Evolutionary conservation across 352 stramenopile species (phyloP).

Genomic region (Globisporangium camurandrum): DNA sequence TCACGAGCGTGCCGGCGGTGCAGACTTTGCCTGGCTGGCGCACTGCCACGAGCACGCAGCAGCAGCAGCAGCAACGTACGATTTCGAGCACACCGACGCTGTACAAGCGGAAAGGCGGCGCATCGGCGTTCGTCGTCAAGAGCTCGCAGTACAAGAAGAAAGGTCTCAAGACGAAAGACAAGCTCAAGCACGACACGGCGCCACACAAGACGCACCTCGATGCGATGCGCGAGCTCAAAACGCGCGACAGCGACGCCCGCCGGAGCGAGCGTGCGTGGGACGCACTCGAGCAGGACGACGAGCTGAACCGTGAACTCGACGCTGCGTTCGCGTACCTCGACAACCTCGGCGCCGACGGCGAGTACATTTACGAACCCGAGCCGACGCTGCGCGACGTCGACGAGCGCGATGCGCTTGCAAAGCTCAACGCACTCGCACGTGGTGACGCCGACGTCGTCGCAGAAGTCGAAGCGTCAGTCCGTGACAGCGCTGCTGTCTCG

Average conservation of each 20-base stretch:
- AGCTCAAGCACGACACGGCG: slow-evolving; percentile 51
- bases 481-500: slow-evolving; percentile 3
- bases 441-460: slow-evolving; percentile 33
- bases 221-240: slow-evolving; percentile 38
- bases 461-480: slow-evolving; percentile 25
- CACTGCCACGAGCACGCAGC: not conserved
- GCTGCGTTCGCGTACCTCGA: slow-evolving; percentile 64
- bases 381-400: slow-evolving; percentile 55
- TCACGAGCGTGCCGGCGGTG: not conserved
- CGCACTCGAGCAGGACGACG: slow-evolving; percentile 43
- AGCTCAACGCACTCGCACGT: slow-evolving; percentile 60
- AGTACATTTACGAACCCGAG: slow-evolving; percentile 67
- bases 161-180: slow-evolving; percentile 53
- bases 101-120: slow-evolving; percentile 57
- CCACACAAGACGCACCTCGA: slow-evolving; percentile 55
- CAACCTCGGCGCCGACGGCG: slow-evolving; percentile 44
- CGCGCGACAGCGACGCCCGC: slow-evolving; percentile 19
- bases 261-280: slow-evolving; percentile 49
- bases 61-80: slow-evolving; percentile 4
- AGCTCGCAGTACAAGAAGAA: slow-evolving; percentile 41
- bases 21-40: slow-evolving; percentile 4
- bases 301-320: slow-evolving; percentile 60
- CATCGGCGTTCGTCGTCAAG: slow-evolving; percentile 60
- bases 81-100: slow-evolving; percentile 40
- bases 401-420: slow-evolving; percentile 46